Conservation (phyloP, 164 flowering plant genomes). For the Magnolia kwangsiensis region DNA sequence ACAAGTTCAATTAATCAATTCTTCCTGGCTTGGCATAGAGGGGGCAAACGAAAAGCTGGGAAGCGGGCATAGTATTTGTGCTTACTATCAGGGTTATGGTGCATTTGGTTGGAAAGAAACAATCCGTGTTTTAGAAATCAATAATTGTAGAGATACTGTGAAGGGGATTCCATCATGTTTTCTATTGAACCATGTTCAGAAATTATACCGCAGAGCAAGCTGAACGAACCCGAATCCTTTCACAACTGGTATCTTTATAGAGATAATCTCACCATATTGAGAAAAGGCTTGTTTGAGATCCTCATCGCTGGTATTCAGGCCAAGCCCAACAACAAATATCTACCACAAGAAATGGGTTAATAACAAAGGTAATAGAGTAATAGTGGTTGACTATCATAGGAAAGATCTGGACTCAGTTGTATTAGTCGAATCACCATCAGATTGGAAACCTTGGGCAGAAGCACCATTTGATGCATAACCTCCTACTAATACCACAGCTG, state of each 20-base stretch:
- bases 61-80: no score
- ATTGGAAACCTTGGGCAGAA: constrained; percentile 41
- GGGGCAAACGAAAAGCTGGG: no score
- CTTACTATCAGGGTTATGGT: no score
- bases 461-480: constrained; percentile 64
- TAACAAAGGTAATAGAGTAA: no score
- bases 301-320: no score
- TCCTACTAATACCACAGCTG: constrained; percentile 38
- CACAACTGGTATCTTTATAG: constrained; percentile 86
- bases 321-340: no score
- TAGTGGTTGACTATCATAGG: no score
- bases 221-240: constrained; percentile 98
- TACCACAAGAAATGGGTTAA: no score
- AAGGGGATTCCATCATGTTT: neutral
- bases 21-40: no score
- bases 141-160: neutral
- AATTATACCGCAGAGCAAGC: constrained; percentile 71
- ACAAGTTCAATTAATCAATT: no score
- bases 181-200: neutral
- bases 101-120: no score
- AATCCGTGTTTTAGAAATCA: no score
- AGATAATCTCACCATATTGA: constrained; percentile 75
- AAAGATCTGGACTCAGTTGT: constrained; percentile 54
- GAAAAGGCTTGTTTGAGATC: constrained; percentile 81
- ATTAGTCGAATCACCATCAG: constrained; percentile 66